Percentiles rank a stretch among this genome's conserved stretches.
Evolutionary conservation across 352 stramenopile genomes (phyloP).

Genomic region (Stramenopiles sp.): DNA sequence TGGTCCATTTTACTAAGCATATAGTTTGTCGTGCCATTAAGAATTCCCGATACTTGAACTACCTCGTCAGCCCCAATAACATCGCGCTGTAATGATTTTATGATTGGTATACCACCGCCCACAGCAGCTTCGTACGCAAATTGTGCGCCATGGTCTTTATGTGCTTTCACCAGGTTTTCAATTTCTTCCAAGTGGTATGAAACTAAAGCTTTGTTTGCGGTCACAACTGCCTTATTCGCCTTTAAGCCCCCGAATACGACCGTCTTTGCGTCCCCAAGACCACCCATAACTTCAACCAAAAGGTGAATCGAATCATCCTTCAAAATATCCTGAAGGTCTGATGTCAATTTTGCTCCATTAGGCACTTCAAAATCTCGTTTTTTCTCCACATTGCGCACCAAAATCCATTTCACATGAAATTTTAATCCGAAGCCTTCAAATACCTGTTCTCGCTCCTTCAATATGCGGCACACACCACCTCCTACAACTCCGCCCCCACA

Average conservation of each 20-base stretch:
- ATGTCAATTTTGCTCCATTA: slow-evolving; percentile 29
- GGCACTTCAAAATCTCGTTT: slow-evolving; percentile 41
- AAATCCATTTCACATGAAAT: neutral
- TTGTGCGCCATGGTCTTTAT: slow-evolving; percentile 40
- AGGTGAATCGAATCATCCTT: slow-evolving; percentile 77
- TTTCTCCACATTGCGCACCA: slow-evolving; percentile 39
- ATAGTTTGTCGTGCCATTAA: slow-evolving; percentile 95
- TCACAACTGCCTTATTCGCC: slow-evolving; percentile 80
- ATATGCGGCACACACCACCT: neutral
- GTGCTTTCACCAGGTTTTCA: slow-evolving; percentile 42
- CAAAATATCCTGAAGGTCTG: slow-evolving; percentile 49
- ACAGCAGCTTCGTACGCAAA: slow-evolving; percentile 87
- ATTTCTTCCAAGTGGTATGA: slow-evolving; percentile 77
- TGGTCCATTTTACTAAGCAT: slow-evolving; percentile 92
- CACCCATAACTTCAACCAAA: slow-evolving; percentile 85
- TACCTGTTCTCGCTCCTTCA: neutral
- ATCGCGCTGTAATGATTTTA: slow-evolving; percentile 10
- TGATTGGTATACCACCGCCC: slow-evolving; percentile 42
- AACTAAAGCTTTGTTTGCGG: slow-evolving; percentile 87
- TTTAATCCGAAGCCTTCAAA: neutral
- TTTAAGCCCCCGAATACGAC: slow-evolving; percentile 69
- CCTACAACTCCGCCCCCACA: neutral
- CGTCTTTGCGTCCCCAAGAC: slow-evolving; percentile 72
- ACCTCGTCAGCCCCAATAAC: slow-evolving; percentile 10
- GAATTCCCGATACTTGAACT: slow-evolving; percentile 70